Percentiles rank a stretch among this genome's conserved stretches.
phyloP scores from a whole-genome alignment of 2,329 filamentous ascomycete species.

The Hymenoscyphus occultus region DNA sequence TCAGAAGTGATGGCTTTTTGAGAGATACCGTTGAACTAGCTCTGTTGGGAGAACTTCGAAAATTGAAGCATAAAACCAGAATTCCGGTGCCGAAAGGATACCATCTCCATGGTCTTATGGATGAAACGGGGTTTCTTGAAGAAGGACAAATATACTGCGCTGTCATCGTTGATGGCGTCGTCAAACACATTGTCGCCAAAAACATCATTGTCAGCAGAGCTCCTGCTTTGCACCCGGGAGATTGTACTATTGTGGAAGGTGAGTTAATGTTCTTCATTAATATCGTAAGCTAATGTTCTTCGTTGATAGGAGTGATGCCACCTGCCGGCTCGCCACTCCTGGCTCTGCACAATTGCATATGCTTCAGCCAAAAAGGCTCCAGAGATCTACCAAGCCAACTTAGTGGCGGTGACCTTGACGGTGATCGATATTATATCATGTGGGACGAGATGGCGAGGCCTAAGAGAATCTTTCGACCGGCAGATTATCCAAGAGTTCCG shows the following conservation, averaged over 20 bases:
- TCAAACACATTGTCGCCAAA: conserved; percentile 28
- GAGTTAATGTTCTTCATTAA: conserved; percentile 54
- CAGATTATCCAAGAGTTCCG: conserved; percentile 63
- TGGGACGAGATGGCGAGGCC: conserved; percentile 59
- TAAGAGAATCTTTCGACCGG: conserved; percentile 49
- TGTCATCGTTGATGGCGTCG: conserved; percentile 41
- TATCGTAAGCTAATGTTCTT: conserved; percentile 46
- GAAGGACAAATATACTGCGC: conserved; percentile 67
- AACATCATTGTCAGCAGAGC: conserved; percentile 64
- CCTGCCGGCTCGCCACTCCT: conserved; percentile 57
- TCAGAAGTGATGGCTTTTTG: conserved; percentile 66
- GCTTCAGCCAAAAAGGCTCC: conserved; percentile 68
- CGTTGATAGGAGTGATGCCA: conserved; percentile 64
- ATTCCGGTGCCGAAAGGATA: conserved; percentile 69
- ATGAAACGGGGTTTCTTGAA: conserved; percentile 67
- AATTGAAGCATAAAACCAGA: conserved; percentile 74
- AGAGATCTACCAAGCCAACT: conserved; percentile 77
- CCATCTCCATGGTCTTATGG: conserved; percentile 81
- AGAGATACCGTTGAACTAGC: conserved; percentile 67
- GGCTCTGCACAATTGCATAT: conserved; percentile 67
- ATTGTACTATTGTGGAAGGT: conserved; percentile 37
- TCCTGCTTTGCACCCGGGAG: conserved; percentile 77
- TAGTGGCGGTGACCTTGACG: conserved; percentile 79
- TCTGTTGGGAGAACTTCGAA: conserved; percentile 66
- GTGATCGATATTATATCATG: conserved; percentile 78